Conservation (phyloP, 495 filamentous ascomycete species). For the Annulohypoxylon nitens region DNA sequence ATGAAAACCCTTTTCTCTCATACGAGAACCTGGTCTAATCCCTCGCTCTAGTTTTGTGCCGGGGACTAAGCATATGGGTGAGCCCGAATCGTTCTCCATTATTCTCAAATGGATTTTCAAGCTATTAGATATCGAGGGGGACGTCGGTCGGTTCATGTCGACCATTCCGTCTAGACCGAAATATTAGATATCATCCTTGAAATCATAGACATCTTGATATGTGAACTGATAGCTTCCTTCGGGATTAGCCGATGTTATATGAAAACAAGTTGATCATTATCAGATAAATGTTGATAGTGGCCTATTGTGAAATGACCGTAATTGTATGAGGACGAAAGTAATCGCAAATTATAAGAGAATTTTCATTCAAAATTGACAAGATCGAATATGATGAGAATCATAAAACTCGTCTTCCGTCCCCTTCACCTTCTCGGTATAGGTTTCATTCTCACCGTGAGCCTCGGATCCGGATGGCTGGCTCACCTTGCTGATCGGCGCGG, state of each 20-base stretch:
- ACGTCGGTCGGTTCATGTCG: constrained; percentile 35
- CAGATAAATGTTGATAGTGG: not conserved
- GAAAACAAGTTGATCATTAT: not conserved
- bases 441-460: not conserved
- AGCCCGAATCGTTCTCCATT: constrained; percentile 29
- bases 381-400: not conserved
- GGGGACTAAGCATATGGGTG: constrained; percentile 42
- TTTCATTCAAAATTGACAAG: not conserved
- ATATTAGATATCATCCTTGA: constrained; percentile 13
- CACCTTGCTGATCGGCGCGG: constrained; percentile 30
- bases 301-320: not conserved
- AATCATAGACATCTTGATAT: not conserved
- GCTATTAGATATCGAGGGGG: constrained; percentile 36
- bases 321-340: not conserved
- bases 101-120: constrained; percentile 42
- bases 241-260: not conserved
- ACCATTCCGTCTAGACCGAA: constrained; percentile 43
- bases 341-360: not conserved
- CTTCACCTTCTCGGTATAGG: constrained; percentile 1
- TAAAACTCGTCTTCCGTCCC: not conserved
- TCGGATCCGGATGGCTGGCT: constrained; percentile 5
- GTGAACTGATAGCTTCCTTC: not conserved
- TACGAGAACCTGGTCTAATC: constrained; percentile 11
- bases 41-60: constrained; percentile 24
- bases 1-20: not conserved